Conservation (phyloP, 805 yeast species). For the Pichia cabralensis region DNA sequence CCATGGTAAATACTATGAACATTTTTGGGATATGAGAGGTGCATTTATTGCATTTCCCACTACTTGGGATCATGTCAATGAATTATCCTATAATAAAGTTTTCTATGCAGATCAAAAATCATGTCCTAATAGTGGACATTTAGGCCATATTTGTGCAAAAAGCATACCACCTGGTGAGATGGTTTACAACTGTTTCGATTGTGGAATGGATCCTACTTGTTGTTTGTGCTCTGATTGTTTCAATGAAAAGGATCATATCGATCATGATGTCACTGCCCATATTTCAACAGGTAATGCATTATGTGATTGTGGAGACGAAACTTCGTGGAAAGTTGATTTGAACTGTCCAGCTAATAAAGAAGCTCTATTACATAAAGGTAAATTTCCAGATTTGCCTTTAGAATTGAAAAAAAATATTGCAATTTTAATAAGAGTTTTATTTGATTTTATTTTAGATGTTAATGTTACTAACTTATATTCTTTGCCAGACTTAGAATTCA, state of each 20-base stretch:
- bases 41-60: constrained; percentile 15
- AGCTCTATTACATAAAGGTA: constrained; percentile 3
- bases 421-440: constrained; percentile 21
- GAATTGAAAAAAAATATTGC: constrained; percentile 16
- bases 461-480: constrained; percentile 26
- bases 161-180: constrained; percentile 52
- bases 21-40: constrained; percentile 5
- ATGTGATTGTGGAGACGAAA: constrained; percentile 67
- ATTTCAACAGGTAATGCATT: constrained; percentile 45
- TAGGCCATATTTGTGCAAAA: constrained; percentile 61
- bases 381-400: constrained; percentile 11
- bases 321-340: constrained; percentile 47
- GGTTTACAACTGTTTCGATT: constrained; percentile 63
- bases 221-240: constrained; percentile 68
- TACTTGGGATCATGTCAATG: constrained; percentile 18
- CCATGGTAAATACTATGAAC: constrained; percentile 6
- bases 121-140: constrained; percentile 29
- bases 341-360: constrained; percentile 33
- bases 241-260: constrained; percentile 55
- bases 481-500: constrained; percentile 17
- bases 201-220: constrained; percentile 73
- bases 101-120: constrained; percentile 15
- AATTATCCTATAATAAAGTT: constrained; percentile 12
- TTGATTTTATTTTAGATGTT: constrained; percentile 34
- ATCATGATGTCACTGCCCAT: constrained; percentile 51